These are phyloP conservation scores for Gossypium aridum DNA, from an alignment of 441 rosid species.

Conservation along the genomic window DNA sequence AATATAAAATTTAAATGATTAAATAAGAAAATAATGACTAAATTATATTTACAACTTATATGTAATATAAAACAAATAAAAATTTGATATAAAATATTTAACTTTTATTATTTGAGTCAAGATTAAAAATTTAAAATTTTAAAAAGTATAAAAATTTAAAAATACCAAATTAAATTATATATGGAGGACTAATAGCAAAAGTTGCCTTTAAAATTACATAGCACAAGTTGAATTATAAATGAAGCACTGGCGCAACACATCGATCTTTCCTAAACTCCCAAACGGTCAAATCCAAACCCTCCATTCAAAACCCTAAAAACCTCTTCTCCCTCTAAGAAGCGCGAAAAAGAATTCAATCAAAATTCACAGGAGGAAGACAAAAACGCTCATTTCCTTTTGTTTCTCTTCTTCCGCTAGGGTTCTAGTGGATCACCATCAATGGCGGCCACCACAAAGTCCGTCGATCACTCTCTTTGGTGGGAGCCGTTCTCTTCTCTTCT, in stretches of 20 bases:
- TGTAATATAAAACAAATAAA: no score
- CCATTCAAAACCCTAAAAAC: not conserved
- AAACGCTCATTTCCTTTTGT: not conserved
- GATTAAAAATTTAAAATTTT: no score
- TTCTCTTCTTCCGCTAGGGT: slow-evolving; percentile 28
- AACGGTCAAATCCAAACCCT: not conserved
- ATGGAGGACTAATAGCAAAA: no score
- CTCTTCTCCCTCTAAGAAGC: slow-evolving; percentile 3
- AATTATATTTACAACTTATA: no score
- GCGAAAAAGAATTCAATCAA: slow-evolving; percentile 24
- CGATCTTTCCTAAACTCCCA: not conserved
- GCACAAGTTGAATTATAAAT: not conserved
- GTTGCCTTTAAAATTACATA: not conserved
- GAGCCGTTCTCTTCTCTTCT: slow-evolving; percentile 62
- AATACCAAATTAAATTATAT: no score
- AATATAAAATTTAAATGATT: no score
- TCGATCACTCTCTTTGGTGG: slow-evolving; percentile 80
- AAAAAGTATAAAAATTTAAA: no score
- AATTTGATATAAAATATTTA: no score
- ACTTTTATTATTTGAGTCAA: no score
- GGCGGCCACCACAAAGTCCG: slow-evolving; percentile 42
- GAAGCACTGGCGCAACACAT: not conserved
- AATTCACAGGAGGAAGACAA: not conserved
- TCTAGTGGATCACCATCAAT: slow-evolving; percentile 34
- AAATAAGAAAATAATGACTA: no score